Conservation (phyloP, 768 basidiomycete species). For the Suillus placidus region DNA sequence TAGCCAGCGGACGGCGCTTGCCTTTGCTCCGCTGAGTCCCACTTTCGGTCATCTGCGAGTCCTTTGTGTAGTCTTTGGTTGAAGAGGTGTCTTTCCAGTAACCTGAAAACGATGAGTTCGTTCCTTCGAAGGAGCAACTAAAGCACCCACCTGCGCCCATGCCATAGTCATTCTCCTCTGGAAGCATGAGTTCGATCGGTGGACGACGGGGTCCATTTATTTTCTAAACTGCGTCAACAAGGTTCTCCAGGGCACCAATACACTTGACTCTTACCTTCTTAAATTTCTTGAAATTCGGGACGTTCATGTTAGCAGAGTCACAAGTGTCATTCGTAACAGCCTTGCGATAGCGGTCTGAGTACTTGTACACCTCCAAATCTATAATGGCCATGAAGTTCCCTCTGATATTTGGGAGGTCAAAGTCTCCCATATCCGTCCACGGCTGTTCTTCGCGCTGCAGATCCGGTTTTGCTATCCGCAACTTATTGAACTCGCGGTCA, state of each 20-base stretch:
- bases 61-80: conserved; percentile 18
- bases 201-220: conserved; percentile 26
- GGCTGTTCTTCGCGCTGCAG: conserved; percentile 49
- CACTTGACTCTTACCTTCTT: conserved; percentile 53
- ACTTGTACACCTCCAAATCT: conserved; percentile 59
- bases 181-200: conserved; percentile 54
- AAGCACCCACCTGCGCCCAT: conserved; percentile 50
- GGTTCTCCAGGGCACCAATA: not conserved
- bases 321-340: conserved; percentile 24
- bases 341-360: conserved; percentile 21
- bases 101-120: conserved; percentile 36
- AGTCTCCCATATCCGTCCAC: conserved; percentile 65
- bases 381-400: conserved; percentile 84
- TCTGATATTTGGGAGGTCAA: conserved; percentile 61
- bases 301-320: conserved; percentile 44
- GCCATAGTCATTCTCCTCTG: conserved; percentile 56
- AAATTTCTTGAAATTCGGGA: conserved; percentile 78
- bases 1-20: conserved; percentile 31
- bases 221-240: conserved; percentile 29
- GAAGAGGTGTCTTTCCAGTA: conserved; percentile 55
- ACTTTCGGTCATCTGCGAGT: conserved; percentile 19
- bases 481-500: conserved; percentile 78
- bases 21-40: conserved; percentile 17
- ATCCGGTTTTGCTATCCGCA: conserved; percentile 71
- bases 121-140: conserved; percentile 10